Evolutionary conservation across 192 early-diverging fungal genomes (phyloP).

Genomic region (Haplosporangium gracile): DNA sequence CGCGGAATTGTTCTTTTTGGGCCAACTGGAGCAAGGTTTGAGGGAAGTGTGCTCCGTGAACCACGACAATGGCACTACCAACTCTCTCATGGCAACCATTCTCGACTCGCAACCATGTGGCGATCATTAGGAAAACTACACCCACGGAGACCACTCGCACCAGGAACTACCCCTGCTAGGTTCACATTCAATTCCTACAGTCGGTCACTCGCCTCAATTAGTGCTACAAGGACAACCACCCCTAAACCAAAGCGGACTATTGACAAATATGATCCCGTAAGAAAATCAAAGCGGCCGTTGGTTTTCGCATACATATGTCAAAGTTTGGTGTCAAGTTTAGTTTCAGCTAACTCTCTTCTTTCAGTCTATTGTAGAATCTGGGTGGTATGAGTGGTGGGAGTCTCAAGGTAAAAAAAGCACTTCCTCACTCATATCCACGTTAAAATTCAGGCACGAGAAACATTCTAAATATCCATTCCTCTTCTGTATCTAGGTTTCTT

Average conservation of each 20-base stretch:
- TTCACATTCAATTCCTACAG: neutral
- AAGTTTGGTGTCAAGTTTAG: neutral
- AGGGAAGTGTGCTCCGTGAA: neutral
- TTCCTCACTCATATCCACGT: neutral
- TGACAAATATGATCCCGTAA: conserved; percentile 52
- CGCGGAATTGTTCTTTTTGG: neutral
- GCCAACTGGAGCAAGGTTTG: neutral
- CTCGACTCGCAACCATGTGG: conserved; percentile 33
- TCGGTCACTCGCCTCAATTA: conserved; percentile 1
- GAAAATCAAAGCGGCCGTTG: neutral
- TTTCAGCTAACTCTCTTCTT: neutral
- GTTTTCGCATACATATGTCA: neutral
- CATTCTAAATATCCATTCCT: neutral
- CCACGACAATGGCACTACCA: neutral
- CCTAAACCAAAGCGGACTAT: conserved; percentile 37
- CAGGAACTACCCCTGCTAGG: neutral
- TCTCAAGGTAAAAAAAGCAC: conserved; percentile 66
- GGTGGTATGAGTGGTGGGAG: conserved; percentile 99
- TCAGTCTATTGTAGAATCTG: conserved; percentile 78
- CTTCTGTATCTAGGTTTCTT: conserved; percentile 24
- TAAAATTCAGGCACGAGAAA: neutral
- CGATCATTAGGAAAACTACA: conserved; percentile 32
- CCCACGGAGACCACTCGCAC: neutral
- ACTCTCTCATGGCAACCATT: conserved; percentile 5
- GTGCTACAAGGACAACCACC: neutral